These are phyloP conservation scores for Botryotinia calthae DNA, from an alignment of 2,329 filamentous ascomycete genomes.

Conservation along the genomic window DNA sequence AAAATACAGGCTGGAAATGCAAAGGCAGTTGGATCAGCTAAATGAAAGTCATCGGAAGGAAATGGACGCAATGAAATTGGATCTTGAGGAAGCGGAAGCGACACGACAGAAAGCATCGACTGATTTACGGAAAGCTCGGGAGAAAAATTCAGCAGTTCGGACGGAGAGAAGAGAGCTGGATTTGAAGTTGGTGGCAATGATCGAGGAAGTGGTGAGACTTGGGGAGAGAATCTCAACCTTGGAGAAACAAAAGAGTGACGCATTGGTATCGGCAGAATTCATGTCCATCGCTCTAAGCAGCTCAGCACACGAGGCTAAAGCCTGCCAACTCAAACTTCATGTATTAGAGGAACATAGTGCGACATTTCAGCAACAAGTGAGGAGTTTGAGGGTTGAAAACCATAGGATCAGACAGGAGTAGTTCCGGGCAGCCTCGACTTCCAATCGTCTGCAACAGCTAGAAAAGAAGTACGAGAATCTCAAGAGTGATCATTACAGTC, in stretches of 20 bases:
- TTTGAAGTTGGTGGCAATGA: not conserved
- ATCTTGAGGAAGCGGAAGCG: not conserved
- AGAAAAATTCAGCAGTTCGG: not conserved
- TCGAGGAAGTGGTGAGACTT: not conserved
- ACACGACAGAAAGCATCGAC: not conserved
- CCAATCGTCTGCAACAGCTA: not conserved
- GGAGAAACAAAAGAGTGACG: not conserved
- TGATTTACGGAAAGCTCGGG: not conserved
- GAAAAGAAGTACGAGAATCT: not conserved
- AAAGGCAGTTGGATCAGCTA: not conserved
- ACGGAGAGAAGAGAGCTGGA: not conserved
- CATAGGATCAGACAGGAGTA: not conserved
- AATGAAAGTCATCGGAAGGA: not conserved
- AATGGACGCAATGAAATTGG: not conserved
- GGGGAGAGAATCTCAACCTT: not conserved
- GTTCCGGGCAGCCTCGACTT: not conserved
- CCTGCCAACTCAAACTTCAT: rapidly evolving
- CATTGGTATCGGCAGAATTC: not conserved
- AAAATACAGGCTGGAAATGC: not conserved
- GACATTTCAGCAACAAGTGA: not conserved
- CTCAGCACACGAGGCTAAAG: not conserved
- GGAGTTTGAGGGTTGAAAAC: not conserved
- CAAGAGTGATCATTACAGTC: not conserved
- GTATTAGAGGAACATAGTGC: too few relatives aligned
- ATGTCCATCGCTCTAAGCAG: not conserved